phyloP scores from a whole-genome alignment of 192 early-diverging fungal species.

The Oehlia diaphana region DNA sequence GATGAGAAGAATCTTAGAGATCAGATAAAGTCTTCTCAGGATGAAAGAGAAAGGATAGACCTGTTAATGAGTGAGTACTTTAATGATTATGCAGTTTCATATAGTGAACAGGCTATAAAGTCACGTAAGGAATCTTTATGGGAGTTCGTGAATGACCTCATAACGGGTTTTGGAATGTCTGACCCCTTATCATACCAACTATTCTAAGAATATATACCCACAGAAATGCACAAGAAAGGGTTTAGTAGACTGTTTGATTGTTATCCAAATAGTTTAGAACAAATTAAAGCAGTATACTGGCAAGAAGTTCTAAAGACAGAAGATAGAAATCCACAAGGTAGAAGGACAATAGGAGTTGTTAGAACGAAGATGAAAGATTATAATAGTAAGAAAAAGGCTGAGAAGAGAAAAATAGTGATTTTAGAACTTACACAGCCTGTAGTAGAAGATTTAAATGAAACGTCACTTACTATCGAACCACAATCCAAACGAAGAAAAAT shows the following conservation, averaged over 20 bases:
- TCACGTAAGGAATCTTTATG: conserved; percentile 3
- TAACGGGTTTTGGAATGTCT: not conserved
- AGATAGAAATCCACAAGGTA: not conserved
- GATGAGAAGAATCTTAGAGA: not conserved
- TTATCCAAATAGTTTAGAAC: not conserved
- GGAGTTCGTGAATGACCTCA: not conserved
- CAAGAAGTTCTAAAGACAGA: not conserved
- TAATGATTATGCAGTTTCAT: not conserved
- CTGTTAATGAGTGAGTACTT: not conserved
- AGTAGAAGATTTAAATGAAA: too few species aligned
- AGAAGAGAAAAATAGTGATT: too few species aligned
- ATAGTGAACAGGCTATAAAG: not conserved
- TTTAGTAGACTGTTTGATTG: not conserved
- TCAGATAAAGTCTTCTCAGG: too few species aligned
- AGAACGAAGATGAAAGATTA: too few species aligned
- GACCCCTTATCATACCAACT: not conserved
- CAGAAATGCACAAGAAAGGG: not conserved
- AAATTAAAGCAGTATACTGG: not conserved
- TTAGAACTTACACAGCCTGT: too few species aligned
- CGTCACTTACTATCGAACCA: too few species aligned
- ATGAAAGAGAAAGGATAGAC: not conserved
- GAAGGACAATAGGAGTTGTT: too few species aligned
- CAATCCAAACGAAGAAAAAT: too few species aligned
- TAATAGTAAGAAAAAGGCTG: too few species aligned
- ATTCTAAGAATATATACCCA: not conserved